Conservation (phyloP, 2,329 filamentous ascomycete species). For the Sclerotinia glacialis region DNA sequence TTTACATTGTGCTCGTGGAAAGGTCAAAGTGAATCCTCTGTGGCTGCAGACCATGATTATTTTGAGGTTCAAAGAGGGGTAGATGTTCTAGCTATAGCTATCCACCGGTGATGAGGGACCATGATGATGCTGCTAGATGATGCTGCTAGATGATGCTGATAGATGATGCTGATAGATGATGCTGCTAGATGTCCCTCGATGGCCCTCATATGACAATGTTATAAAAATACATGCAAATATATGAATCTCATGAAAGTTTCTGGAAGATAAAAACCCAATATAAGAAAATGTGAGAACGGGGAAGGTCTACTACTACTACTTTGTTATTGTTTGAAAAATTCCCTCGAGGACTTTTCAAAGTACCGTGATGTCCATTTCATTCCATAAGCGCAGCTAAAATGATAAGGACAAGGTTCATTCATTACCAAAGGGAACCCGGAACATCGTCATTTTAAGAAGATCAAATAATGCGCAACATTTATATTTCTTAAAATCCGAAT, state of each 20-base stretch:
- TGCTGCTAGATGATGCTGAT: not conserved
- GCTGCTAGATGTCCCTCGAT: not conserved
- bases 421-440: not conserved
- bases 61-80: not conserved
- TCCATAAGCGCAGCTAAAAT: not conserved
- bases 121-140: not conserved
- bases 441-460: constrained; percentile 8
- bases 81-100: not conserved
- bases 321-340: not conserved
- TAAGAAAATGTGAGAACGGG: not conserved
- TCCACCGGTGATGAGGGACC: not conserved
- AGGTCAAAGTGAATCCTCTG: too few relatives aligned
- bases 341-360: not conserved
- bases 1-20: not conserved
- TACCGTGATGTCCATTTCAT: constrained; percentile 8
- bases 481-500: not conserved
- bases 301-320: too few relatives aligned
- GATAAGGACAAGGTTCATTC: constrained; percentile 4
- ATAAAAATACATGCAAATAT: not conserved
- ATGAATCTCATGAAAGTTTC: not conserved
- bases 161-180: too few relatives aligned
- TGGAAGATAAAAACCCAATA: not conserved
- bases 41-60: too few relatives aligned
- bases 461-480: constrained; percentile 13
- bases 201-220: not conserved